Evolutionary conservation across 176 grass and related monocot genomes (phyloP), one percentile per base, ranked within the genome.

Genomic region (Elaeis guineensis): DNA sequence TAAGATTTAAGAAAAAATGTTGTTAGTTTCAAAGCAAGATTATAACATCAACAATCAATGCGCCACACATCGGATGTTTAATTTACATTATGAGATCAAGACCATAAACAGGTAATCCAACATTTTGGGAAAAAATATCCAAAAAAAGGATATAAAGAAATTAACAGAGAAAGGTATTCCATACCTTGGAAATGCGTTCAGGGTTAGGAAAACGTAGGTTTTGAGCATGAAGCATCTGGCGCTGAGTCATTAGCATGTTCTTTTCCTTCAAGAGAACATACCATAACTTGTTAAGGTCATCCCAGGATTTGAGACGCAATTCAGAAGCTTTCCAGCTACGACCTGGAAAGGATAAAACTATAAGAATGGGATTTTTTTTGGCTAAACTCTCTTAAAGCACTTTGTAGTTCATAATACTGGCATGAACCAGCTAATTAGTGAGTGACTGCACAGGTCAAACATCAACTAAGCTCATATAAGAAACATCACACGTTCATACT

Each of bases 221-320:
- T 55, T 97, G 87, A 57, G 87, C 49, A 49, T 80, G 1, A 17
- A 97, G 67, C 87, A 97, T 97, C 70, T 97, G 93, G 51, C 87
- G 76, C 54, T 97, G 93, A 73, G 70, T 76, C 87, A 97, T 85
- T 49, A 97, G 78, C 93, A 96, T 80, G 75, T 97, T 91, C 67
- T 97, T 97, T 77, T 97, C 93, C 74, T 97, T 97, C 16, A 89
- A 59, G 60, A 97, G 78, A 23, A 91, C 93, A 55, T 78, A 91
- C 87, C 93, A 97, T n/a, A 97, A 52, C 73, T 97, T 97, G 7
- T 97, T 72, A 74, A 97, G 85, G 59, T 89, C 87, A 66, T 91
- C 93, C 93, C 93, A 97, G 18, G 93, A 97, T 69, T 97, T 97
- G 12, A 97, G 59, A n/a, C 87, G 84, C 29, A 97, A 63, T 32